Base-by-base conservation (phyloP, 176 grass and related monocot species). In the Dactylis glomerata region DNA sequence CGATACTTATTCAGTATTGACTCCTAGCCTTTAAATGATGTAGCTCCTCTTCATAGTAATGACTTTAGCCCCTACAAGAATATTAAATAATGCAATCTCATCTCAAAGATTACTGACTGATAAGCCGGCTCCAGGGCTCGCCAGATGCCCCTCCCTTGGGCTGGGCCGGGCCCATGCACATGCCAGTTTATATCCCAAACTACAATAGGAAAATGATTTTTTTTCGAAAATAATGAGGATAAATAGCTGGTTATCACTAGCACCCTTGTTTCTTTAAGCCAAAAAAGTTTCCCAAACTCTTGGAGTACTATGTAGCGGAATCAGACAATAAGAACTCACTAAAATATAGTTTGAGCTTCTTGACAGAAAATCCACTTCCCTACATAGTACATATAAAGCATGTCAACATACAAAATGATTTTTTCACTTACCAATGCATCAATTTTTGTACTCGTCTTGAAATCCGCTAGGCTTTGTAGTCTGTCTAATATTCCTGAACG, bases 361-460 rank as follows among this genome's bases (percentile, higher is more conserved):
- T 30, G 26, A 30, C 41, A 47, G 24, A 73, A n/a, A 68, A 73
- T 28, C 27, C 23, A 73, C 41, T 28, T 42, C 42, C 41, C 70
- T 55, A 82, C 33, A 77, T 20, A 72, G 41, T 55, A 82, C 33
- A 77, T 20, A 72, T 12, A 78, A 81, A 89, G 54, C n/a, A 59
- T 32, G 19, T 23, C n/a, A 86, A 22, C 9, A 54, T 34, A 70
- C 14, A 72, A 63, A 37, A 27, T 54, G 9, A 41, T 27, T 74
- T 34, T 77, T 9, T 20, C 3, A 84, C 85, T 88, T 91, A 98
- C 96, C 96, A 96, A 89, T 2, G 96, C 96, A 84, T 99, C 96
- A 50, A 99, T 99, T 81, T 99, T 99, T 28, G 96, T 99, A 74
- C 91, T 96, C 5, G 93, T 94, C 84, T 93, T 90, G 65, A 96